Conservation (phyloP, 2,329 filamentous ascomycete genomes). For the Paraphoma chrysanthemicola region DNA sequence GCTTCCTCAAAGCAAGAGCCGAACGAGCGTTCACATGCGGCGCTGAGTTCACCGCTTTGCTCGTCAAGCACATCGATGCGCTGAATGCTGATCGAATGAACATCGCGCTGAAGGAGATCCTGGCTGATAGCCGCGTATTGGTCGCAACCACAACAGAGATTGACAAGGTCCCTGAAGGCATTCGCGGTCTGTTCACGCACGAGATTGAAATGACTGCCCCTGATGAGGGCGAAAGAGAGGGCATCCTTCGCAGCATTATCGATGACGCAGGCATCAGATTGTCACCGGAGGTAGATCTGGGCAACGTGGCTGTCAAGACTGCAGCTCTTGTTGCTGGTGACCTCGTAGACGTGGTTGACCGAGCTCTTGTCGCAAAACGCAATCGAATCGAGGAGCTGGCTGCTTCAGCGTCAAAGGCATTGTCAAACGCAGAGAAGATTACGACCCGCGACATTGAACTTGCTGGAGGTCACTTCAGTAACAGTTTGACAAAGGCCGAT, state of each 20-base stretch:
- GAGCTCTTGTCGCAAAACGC: conserved; percentile 79
- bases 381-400: conserved; percentile 79
- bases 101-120: conserved; percentile 80
- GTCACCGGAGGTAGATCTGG: conserved; percentile 82
- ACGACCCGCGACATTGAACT: conserved; percentile 85
- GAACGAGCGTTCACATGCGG: conserved; percentile 91
- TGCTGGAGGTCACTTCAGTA: conserved; percentile 80
- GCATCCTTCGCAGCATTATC: conserved; percentile 80
- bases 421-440: conserved; percentile 50
- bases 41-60: conserved; percentile 77
- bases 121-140: conserved; percentile 80
- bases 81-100: conserved; percentile 91
- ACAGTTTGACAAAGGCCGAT: conserved; percentile 80
- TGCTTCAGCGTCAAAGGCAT: conserved; percentile 49
- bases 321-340: conserved; percentile 94
- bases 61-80: conserved; percentile 91
- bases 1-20: conserved; percentile 83
- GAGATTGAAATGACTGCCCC: conserved; percentile 93
- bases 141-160: conserved; percentile 95
- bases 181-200: conserved; percentile 91
- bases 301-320: conserved; percentile 89
- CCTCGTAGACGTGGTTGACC: conserved; percentile 90
- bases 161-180: conserved; percentile 89
- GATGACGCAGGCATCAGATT: conserved; percentile 77
- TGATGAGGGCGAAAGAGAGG: conserved; percentile 89